phyloP scores from a whole-genome alignment of 2,329 filamentous ascomycete genomes.

The Blastomyces silverae region DNA sequence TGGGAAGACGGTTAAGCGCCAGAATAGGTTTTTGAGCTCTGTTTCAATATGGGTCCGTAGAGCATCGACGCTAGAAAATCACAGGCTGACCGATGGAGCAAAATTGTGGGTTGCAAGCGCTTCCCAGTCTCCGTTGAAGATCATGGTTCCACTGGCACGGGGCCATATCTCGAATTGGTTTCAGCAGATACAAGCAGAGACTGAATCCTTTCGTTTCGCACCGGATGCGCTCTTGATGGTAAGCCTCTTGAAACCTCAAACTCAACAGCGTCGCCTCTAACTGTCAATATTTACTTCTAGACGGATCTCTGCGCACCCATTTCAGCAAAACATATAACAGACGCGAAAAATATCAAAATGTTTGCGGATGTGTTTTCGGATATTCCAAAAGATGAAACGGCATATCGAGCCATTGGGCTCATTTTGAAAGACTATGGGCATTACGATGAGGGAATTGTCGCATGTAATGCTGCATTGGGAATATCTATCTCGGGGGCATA shows the following conservation, averaged over 20 bases:
- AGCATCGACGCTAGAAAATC: not conserved
- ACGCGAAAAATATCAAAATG: slow-evolving; percentile 3
- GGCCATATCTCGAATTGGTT: slow-evolving; percentile 7
- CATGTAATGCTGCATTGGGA: slow-evolving; percentile 2
- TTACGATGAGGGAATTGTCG: not conserved
- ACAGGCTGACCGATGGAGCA: not conserved
- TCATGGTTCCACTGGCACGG: slow-evolving; percentile 3
- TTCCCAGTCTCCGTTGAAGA: not conserved
- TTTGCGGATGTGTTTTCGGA: slow-evolving; percentile 5
- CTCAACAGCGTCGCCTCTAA: not conserved
- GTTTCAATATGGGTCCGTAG: not conserved
- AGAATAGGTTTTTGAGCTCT: not conserved
- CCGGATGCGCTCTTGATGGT: not conserved
- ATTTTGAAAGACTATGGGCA: slow-evolving; percentile 1
- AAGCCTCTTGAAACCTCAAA: not conserved
- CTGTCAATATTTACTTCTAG: not conserved
- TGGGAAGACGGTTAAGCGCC: slow-evolving; percentile 3
- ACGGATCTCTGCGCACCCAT: slow-evolving; percentile 1
- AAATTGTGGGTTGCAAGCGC: slow-evolving; percentile 1
- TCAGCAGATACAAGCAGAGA: not conserved
- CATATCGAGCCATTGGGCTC: slow-evolving; percentile 1
- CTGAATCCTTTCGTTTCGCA: not conserved
- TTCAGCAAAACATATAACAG: not conserved
- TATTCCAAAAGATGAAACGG: slow-evolving; percentile 7
- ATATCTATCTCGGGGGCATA: not conserved